Evolutionary conservation across 139 green algal species (phyloP), one percentile per base, ranked within the genome.

Genomic region (Pleodorina starrii): DNA sequence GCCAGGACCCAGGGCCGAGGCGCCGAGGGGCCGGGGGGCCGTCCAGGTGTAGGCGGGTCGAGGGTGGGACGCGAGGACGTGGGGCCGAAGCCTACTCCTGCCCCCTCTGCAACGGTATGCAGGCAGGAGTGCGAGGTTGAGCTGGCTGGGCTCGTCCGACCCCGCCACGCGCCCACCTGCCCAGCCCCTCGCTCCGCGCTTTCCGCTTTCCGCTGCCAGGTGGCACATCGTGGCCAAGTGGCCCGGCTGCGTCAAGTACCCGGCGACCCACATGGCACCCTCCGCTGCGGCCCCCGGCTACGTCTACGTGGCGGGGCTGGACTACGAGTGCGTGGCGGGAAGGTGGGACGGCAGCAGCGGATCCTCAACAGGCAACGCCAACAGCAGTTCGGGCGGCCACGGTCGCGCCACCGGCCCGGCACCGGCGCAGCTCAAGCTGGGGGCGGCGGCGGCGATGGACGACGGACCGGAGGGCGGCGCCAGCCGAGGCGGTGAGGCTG

Each of bases 251-350:
- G 86, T 89, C 32, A 82, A 89, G 63, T 77, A 87, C 42, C 85
- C 90, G 0, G 73, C 89, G 27, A 86, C 86, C 16, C 88, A 89
- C 71, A 19, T 93, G 46, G 72, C 60, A 1, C 78, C 90, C 48
- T 86, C 89, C 5, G 43, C 63, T 25, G 38, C 25, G 2, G 59
- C 76, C 32, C 90, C 90, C 4, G 42, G 50, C 38, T 91, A 84
- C 71, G 80, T 78, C 2, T 89, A 82, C 32, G 69, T 89, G 42
- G 86, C 90, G 5, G 90, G 90, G 0, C 90, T 93, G 27, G 90
- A 93, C 60, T 85, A 89, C 44, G 90, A 93, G 40, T 81, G 82
- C 19, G 32, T 83, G n/a, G 89, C 85, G 6, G 90, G 86, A 19
- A 50, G 90, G 46, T 93, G 90, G 90, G 90, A 90, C 48, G 85